Base-by-base conservation (phyloP, 2,329 filamentous ascomycete genomes). In the Bertia moriformis region DNA sequence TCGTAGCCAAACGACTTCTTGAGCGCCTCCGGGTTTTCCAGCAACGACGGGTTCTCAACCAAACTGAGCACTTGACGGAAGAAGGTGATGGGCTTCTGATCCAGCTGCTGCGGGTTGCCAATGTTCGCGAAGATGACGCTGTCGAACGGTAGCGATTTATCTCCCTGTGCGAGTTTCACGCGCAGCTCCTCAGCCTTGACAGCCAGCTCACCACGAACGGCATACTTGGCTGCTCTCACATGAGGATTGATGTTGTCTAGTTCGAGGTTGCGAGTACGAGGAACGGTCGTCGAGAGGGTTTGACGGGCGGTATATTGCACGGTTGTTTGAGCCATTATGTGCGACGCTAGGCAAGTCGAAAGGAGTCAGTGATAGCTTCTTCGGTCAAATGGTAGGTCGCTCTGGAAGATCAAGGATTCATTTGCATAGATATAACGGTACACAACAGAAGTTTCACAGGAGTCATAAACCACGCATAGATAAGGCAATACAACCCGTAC, bases 21-120 rank as follows among this genome's bases (percentile, higher is more conserved):
- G 45, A 96, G 65, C n/a, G 82, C 78, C 47, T 89, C 74, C 57
- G 86, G 77, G 50, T 93, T 79, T 54, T 94, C 72, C 43, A 98
- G 69, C 22, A 98, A 68, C 41, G 68, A 58, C 1, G 91, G 91
- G 66, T 96, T 88, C 69, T 98, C 91, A 42, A 96, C 63, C 45
- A 98, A 61, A 62, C 86, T 93, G 52, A 91, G 73, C 19, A 98
- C 91, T 65, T 98, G 89, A 50, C 91, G 80, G 76, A 98, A 95
- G 71, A 95, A 98, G 49, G 91, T 98, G 53, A 98, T 89, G 53
- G 91, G 91, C 70, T 96, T 93, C 71, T 98, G 91, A 64, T 95
- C 91, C 45, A 98, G 77, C 65, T 98, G 91, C 63, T 98, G 91
- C 3, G 91, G 91, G 67, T 98, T 98, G 55, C 91, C 91, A 54